phyloP scores from a whole-genome alignment of 139 green algal genomes.

The Chara braunii region DNA sequence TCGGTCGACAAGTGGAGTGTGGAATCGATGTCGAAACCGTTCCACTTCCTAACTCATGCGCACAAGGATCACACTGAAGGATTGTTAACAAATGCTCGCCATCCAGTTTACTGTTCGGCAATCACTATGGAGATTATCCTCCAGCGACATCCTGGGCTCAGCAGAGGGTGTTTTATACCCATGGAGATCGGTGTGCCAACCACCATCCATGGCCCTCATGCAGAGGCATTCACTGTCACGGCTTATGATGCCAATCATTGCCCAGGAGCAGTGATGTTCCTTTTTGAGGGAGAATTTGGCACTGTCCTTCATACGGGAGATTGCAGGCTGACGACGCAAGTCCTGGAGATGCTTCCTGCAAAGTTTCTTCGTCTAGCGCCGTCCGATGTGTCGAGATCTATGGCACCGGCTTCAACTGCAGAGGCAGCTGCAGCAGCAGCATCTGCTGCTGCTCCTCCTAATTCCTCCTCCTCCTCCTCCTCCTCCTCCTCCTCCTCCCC shows the following conservation, averaged over 20 bases:
- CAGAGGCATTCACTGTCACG: constrained; percentile 16
- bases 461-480: neutral
- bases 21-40: constrained; percentile 7
- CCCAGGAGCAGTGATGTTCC: constrained; percentile 33
- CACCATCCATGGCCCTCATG: neutral
- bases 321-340: constrained; percentile 16
- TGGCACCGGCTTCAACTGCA: neutral
- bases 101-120: constrained; percentile 27
- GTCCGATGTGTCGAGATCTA: neutral
- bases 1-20: constrained; percentile 37
- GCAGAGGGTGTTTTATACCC: neutral
- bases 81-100: constrained; percentile 1
- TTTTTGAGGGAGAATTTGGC: constrained; percentile 43
- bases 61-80: constrained; percentile 41
- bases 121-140: constrained; percentile 17
- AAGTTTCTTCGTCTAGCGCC: neutral
- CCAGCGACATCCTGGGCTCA: constrained; percentile 4
- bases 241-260: constrained; percentile 37
- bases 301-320: constrained; percentile 43
- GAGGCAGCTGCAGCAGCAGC: neutral
- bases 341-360: neutral
- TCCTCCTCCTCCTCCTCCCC: neutral
- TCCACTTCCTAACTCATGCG: constrained; percentile 38
- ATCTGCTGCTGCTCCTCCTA: neutral
- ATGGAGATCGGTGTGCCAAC: neutral